Evolutionary conservation across 2,329 filamentous ascomycete genomes (phyloP).

Genomic region (Beauveria sp.): DNA sequence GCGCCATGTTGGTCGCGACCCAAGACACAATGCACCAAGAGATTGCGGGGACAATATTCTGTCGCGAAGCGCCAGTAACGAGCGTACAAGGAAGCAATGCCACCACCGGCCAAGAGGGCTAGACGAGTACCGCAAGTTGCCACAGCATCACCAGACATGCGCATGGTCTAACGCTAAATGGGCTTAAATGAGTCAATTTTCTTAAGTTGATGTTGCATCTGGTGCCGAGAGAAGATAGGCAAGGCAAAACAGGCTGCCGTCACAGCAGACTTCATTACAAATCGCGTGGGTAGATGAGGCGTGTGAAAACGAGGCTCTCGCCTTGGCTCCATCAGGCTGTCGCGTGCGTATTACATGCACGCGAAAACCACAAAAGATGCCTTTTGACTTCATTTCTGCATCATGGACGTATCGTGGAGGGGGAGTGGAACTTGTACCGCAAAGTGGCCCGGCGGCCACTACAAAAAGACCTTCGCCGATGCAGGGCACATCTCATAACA

Average conservation of each 20-base stretch:
- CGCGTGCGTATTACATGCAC: background rate
- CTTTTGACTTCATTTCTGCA: background rate
- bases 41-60: background rate
- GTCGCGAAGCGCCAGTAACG: conserved; percentile 2
- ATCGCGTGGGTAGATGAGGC: background rate
- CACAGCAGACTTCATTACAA: background rate
- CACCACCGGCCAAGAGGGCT: too few relatives aligned
- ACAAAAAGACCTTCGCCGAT: background rate
- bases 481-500: background rate
- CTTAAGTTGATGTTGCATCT: too few relatives aligned
- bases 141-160: too few relatives aligned
- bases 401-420: background rate
- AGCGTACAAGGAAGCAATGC: background rate
- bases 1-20: background rate
- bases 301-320: background rate
- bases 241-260: background rate
- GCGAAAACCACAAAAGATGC: background rate
- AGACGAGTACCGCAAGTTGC: too few relatives aligned
- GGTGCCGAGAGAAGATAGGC: too few relatives aligned
- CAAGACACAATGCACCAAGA: background rate
- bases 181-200: too few relatives aligned
- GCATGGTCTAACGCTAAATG: too few relatives aligned
- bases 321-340: background rate
- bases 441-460: background rate
- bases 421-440: background rate